Evolutionary conservation across 192 early-diverging fungal genomes (phyloP).

Genomic region (Backusella luteola): DNA sequence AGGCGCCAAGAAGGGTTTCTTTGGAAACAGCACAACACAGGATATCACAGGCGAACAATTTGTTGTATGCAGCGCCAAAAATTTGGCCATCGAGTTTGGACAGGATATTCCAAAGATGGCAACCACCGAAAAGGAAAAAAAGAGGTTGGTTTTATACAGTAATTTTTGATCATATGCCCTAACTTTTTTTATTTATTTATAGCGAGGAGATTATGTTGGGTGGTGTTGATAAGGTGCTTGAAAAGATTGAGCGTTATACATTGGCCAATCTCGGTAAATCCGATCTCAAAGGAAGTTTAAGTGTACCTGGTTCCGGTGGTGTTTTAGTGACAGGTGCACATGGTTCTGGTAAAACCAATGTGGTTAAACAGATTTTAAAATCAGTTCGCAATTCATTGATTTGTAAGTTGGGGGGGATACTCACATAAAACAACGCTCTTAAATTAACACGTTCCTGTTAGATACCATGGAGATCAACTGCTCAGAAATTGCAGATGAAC

Average conservation of each 20-base stretch:
- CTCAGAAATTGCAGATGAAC: conserved; percentile 56
- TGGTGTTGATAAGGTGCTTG: conserved; percentile 39
- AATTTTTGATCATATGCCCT: background rate
- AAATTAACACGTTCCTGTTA: conserved; percentile 8
- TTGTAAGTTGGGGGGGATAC: conserved; percentile 40
- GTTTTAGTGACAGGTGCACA: conserved; percentile 67
- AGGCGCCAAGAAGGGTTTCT: conserved; percentile 32
- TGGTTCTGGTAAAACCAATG: conserved; percentile 74
- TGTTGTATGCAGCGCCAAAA: background rate
- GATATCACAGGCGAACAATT: conserved; percentile 5
- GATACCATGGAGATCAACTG: conserved; percentile 55
- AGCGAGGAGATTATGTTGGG: conserved; percentile 38
- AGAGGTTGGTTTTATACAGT: background rate
- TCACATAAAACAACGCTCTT: conserved; percentile 19
- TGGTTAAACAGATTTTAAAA: conserved; percentile 51
- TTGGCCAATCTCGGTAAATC: conserved; percentile 40
- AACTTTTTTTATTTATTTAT: background rate
- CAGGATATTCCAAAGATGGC: conserved; percentile 8
- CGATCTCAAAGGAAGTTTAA: conserved; percentile 37
- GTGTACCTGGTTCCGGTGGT: conserved; percentile 46
- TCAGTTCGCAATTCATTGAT: conserved; percentile 37
- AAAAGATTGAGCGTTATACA: conserved; percentile 41
- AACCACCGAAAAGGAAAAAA: background rate
- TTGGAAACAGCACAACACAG: background rate
- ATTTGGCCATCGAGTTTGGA: background rate